Conservation (phyloP, 192 early-diverging fungal species). For the Backusella liffmaniae region DNA sequence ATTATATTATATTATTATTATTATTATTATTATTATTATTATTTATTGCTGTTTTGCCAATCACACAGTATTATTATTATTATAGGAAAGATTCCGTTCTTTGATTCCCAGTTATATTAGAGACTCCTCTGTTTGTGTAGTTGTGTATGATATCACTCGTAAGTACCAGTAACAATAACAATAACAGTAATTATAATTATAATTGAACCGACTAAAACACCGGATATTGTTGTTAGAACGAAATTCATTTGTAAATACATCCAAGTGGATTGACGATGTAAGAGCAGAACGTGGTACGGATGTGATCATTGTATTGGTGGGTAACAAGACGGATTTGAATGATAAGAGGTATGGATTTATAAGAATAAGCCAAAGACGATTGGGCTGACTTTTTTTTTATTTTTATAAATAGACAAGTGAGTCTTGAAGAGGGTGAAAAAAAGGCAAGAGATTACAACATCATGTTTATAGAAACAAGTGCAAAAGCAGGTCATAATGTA, state of each 20-base stretch:
- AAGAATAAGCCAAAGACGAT: no score
- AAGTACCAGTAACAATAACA: slow-evolving; percentile 51
- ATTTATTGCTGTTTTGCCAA: background rate
- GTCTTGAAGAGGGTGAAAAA: slow-evolving; percentile 96
- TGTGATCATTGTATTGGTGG: slow-evolving; percentile 97
- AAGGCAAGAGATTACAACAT: slow-evolving; percentile 95
- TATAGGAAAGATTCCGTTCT: slow-evolving; percentile 91
- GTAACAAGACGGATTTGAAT: slow-evolving; percentile 98
- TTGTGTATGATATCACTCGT: slow-evolving; percentile 81
- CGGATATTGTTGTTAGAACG: slow-evolving; percentile 57
- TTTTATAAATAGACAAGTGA: slow-evolving; percentile 70
- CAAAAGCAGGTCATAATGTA: slow-evolving; percentile 97
- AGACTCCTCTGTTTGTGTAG: slow-evolving; percentile 95
- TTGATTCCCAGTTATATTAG: slow-evolving; percentile 98
- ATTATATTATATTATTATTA: background rate
- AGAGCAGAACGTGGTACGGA: slow-evolving; percentile 98
- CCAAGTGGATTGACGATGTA: slow-evolving; percentile 99
- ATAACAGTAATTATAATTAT: no score
- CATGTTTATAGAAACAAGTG: slow-evolving; percentile 99
- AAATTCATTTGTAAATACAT: slow-evolving; percentile 94
- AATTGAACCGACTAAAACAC: background rate
- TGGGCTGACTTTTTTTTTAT: background rate
- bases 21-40: background rate
- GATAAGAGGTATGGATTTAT: slow-evolving; percentile 69
- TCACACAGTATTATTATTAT: slow-evolving; percentile 1